A percentile compares a stretch with the other conserved stretches of the same genome.
Evolutionary conservation across 2,329 filamentous ascomycete species (phyloP).

Genomic region (Xylaria polymorpha): DNA sequence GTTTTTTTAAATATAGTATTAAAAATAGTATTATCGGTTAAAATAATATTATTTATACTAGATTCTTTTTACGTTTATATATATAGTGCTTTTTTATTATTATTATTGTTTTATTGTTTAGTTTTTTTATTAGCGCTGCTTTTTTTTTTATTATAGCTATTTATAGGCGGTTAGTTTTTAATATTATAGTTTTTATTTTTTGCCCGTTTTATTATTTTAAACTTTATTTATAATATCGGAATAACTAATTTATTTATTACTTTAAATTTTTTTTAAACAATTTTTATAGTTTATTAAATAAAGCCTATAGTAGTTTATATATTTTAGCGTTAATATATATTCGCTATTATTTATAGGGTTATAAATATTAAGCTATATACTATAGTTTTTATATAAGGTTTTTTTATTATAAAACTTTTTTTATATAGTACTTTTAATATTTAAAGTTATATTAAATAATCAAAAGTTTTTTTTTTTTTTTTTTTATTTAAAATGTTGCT

Average conservation of each 20-base stretch:
- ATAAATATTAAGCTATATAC: constrained; percentile 7
- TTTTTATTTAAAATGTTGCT: no score
- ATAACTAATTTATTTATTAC: constrained; percentile 18
- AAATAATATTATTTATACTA: constrained; percentile 10
- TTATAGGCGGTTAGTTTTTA: not conserved
- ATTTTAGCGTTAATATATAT: not conserved
- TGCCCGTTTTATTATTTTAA: constrained; percentile 6
- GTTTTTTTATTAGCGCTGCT: not conserved
- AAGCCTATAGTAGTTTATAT: constrained; percentile 7
- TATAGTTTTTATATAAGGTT: constrained; percentile 15
- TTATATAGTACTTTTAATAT: no score
- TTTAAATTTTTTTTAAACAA: constrained; percentile 2
- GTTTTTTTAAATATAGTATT: not conserved
- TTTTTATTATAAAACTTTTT: constrained; percentile 12
- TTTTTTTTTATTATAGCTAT: constrained; percentile 2
- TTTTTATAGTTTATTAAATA: constrained; percentile 17
- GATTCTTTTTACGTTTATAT: constrained; percentile 2
- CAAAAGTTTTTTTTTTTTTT: no score
- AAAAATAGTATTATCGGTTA: not conserved
- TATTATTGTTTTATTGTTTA: constrained; percentile 13
- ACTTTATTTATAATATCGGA: constrained; percentile 12
- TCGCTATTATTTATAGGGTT: constrained; percentile 18
- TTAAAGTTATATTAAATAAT: no score
- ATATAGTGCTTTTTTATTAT: constrained; percentile 10
- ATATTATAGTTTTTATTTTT: constrained; percentile 10